A percentile compares a stretch with the other conserved stretches of the same genome.
phyloP scores from a whole-genome alignment of 2,329 filamentous ascomycete genomes.

The Arthroderma sp. region DNA sequence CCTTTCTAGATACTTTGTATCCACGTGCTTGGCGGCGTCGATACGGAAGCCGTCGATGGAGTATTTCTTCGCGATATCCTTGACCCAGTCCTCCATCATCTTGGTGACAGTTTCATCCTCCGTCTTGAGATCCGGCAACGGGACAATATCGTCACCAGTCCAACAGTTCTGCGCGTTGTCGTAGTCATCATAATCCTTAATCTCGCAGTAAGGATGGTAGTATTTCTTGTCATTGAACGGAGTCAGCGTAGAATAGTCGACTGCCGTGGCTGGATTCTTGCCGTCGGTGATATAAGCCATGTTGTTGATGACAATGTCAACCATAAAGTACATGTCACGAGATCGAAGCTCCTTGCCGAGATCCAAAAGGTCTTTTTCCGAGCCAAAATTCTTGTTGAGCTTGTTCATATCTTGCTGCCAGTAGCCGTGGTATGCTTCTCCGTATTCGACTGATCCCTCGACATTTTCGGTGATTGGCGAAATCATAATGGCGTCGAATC shows the following conservation, averaged over 20 bases:
- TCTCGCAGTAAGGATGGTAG: constrained; percentile 47
- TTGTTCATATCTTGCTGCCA: constrained; percentile 36
- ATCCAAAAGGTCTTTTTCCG: constrained; percentile 33
- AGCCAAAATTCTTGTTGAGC: constrained; percentile 38
- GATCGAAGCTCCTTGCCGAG: constrained; percentile 33
- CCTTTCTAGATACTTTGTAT: constrained; percentile 27
- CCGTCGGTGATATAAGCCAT: constrained; percentile 12
- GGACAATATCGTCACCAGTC: constrained; percentile 35
- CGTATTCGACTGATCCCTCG: constrained; percentile 22
- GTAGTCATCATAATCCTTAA: constrained; percentile 33
- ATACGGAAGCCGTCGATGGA: constrained; percentile 41
- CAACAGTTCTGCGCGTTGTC: constrained; percentile 37
- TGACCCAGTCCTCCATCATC: constrained; percentile 47
- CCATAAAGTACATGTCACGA: constrained; percentile 39
- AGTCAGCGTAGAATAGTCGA: constrained; percentile 41
- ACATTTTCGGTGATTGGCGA: constrained; percentile 32
- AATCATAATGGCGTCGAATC: constrained; percentile 29
- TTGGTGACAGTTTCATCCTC: constrained; percentile 35
- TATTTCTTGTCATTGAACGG: constrained; percentile 45
- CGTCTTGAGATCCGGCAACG: constrained; percentile 51
- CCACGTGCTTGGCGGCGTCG: constrained; percentile 37
- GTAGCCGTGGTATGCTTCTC: constrained; percentile 39
- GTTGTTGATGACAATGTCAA: constrained; percentile 41
- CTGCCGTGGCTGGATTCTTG: constrained; percentile 38
- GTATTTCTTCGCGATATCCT: constrained; percentile 45